Base-by-base conservation (phyloP, 2,329 filamentous ascomycete genomes). In the Penicillium sp. region DNA sequence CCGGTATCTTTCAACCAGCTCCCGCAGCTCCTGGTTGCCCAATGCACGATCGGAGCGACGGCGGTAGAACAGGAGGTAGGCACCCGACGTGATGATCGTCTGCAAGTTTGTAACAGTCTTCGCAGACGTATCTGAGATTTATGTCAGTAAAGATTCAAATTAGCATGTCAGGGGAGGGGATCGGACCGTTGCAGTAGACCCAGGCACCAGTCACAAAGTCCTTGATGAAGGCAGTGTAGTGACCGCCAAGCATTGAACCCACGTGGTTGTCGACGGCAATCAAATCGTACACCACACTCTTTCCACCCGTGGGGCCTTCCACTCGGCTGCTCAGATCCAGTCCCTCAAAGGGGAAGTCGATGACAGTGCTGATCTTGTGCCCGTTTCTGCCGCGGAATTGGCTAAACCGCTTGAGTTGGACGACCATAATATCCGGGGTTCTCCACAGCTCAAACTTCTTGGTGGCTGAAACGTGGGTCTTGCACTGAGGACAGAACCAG, bases 381-480 rank as follows among this genome's bases (percentile, higher is more conserved):
- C 96, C 89, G 49, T 90, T 78, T 58, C 90, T 84, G 54, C 78
- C 84, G 15, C 87, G 83, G 57, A 41, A 26, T 35, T 83, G 85
- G 22, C 86, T 89, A 68, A 98, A 98, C 6, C 93, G 83, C 75
- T 98, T 98, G 43, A 98, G 77, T 65, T 98, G 93, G 54, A 96
- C 85, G 38, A 97, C 85, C 15, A 98, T 78, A 53, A 97, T 94
- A 67, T 98, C 93, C 0, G 93, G 93, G 2, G 87, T 85, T 64
- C 91, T 96, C 93, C 93, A 98, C 17, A 98, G 80, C 64, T 97
- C 90, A 46, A 98, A 88, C 63, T 93, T 96, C 75, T 98, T 98
- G 71, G 85, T 90, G 19, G 93, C 93, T 53, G 88, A 84, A 15
- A 88, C 83, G 62, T 95, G 85, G 61, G 95, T 88, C 68, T 97